Base-by-base conservation (phyloP, 768 basidiomycete species). In the Pluteus cervinus region DNA sequence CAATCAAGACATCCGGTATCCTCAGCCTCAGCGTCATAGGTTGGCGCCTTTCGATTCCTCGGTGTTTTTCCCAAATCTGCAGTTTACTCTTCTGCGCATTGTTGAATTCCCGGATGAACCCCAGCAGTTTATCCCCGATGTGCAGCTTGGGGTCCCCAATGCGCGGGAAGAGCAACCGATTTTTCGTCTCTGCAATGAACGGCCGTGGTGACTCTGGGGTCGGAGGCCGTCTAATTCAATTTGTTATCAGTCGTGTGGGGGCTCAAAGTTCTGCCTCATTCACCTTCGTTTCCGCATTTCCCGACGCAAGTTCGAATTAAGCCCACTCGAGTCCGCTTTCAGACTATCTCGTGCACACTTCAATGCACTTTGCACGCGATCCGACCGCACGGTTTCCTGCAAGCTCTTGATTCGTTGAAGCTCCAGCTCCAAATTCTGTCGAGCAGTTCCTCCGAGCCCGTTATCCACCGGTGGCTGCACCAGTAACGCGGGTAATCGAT, bases 131-230 rank as follows among this genome's bases (percentile, higher is more conserved):
- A 17, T 68, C 68, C 22, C 65, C 58, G 14, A 60, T 57, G 36
- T 85, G 53, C 3, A 65, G 56, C 0, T 54, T 45, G 14, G 53
- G 48, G 4, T 60, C 62, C 1, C 58, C 61, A 33, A 66, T 66
- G 2, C 51, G 52, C 42, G 22, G 71, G 72, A 34, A 79, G 76
- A 12, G 72, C 51, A 3, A 63, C 61, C 25, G 55, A 49, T 43
- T 46, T 48, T 56, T 62, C n/a, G 58, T 61, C 15, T 70, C 67
- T 1, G 66, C 61, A 20, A 70, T 55, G 45, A 74, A 79, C 0
- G 79, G 75, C 40, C 75, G 71, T 4, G 81, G 79, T 0, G 81
- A 81, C 16, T 71, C 73, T 5, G 78, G 76, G 7, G 77, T 72
- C 16, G 66, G 68, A 2, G 68, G 64, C 7, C 70, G 69, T 44